Base-by-base conservation (phyloP, 2,329 filamentous ascomycete species). In the Lachnellula subtilissima region DNA sequence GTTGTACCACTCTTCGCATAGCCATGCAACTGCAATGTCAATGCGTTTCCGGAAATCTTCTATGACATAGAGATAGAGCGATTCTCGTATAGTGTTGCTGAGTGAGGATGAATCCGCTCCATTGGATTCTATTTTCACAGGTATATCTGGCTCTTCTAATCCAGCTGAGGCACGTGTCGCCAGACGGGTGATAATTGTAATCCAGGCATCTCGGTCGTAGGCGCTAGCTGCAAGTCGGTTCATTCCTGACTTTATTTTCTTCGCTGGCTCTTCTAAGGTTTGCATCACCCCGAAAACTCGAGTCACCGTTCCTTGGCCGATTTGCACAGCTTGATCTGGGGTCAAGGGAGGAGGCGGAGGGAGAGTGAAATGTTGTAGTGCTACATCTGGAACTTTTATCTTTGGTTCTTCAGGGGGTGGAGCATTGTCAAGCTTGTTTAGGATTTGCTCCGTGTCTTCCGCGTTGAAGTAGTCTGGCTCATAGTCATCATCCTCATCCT, bases 1-100 rank as follows among this genome's bases (percentile, higher is more conserved):
- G 66, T 92, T 95, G 72, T 96, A 97, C 93, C 94, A 99, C 73
- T 99, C 94, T 71, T 99, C 94, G 65, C 88, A 96, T 15, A 99
- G 79, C 94, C 94, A 99, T 7, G 87, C 86, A 51, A 97, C 91
- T 1, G 91, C 93, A 22, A 94, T 83, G 64, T 95, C 92, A 60
- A 97, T 92, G 45, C 94, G 86, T 60, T 82, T 86, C 53, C 93
- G 85, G 74, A 96, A 99, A 69, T 97, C 93, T 61, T 95, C 91
- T 60, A 97, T 82, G 48, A 97, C 82, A 70, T 96, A 97, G 53
- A 83, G 80, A 72, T 91, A 94, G 1, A 99, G 76, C 7, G 84
- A 80, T 64, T 96, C 88, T 52, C 94, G 84, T 62, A 97, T 91
- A 5, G 80, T 80, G 66, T 88, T 81, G 64, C 81, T 80, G 25